Evolutionary conservation across 2,329 filamentous ascomycete genomes (phyloP), one percentile per base, ranked within the genome.

Genomic region (Sporothrix schenckii): DNA sequence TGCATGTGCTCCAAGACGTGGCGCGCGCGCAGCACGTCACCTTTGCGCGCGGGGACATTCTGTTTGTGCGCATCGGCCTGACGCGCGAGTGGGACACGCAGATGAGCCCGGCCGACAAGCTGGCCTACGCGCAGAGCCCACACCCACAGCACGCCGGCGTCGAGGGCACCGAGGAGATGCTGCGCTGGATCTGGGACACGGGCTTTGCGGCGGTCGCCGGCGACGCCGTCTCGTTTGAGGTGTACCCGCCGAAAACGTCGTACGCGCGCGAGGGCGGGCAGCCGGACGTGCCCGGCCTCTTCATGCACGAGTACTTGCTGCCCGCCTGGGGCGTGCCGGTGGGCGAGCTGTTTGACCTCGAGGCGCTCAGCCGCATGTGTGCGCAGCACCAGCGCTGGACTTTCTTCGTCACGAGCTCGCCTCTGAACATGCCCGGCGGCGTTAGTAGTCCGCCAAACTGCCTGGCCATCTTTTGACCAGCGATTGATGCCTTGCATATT

Each of bases 41-140:
- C 0, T 85, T 86, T 63, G 79, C 79, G 54, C 78, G 77, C 2
- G 86, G 85, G 2, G 86, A 87, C 69, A 82, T 87, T n/a, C 78
- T 88, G 7, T 81, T 88, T 70, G 77, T 85, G 6, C 80, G 83
- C 21, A 79, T 80, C 63, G 79, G 79, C 7, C 61, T 77, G 54
- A 78, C 88, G 10, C 84, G 88, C 73, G 80, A 84, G 10, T 86
- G 90, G 71, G 81, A 88, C 73, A 77, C 75, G 2, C 7, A 21
- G 16, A 71, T 77, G 21, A 71, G 66, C 13, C 76, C 77, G 2
- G 77, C 77, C 69, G 72, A 78, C 47, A 71, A 72, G 10, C 74
- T 78, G 7, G 72, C 71, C 5, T 66, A 68, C 9, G 69, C 66
- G 0, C 73, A 74, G 19, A 60, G 58, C 52, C 3, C 27, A 3